Conservation (phyloP, 2,329 filamentous ascomycete species). For the Thielaviopsis euricoi region DNA sequence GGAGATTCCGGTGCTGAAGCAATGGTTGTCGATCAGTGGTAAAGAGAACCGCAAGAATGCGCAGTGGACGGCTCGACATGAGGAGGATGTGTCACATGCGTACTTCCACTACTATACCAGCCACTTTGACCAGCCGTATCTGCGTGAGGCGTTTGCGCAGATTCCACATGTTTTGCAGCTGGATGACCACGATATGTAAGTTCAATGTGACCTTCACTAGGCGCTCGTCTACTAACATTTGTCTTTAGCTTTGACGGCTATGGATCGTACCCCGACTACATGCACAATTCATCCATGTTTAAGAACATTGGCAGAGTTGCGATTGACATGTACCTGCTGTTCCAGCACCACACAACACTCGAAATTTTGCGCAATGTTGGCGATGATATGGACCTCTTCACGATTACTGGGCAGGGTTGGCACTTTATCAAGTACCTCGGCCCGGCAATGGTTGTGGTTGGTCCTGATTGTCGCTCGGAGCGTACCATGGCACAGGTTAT, state of each 20-base stretch:
- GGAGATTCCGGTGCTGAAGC: constrained; percentile 80
- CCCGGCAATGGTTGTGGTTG: constrained; percentile 76
- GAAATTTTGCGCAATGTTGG: constrained; percentile 82
- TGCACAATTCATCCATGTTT: constrained; percentile 96
- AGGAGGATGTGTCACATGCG: constrained; percentile 88
- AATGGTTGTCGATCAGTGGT: constrained; percentile 86
- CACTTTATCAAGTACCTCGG: constrained; percentile 96
- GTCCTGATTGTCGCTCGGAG: constrained; percentile 83
- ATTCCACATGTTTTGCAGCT: constrained; percentile 88
- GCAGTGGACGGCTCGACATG: constrained; percentile 82
- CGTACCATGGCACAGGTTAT: constrained; percentile 81
- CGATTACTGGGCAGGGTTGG: constrained; percentile 93
- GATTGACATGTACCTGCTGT: constrained; percentile 93
- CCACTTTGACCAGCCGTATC: constrained; percentile 90
- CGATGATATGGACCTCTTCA: constrained; percentile 84
- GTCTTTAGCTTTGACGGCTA: constrained; percentile 82
- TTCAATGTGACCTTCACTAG: no score
- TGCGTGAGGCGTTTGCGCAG: constrained; percentile 91
- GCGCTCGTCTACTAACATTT: constrained; percentile 13
- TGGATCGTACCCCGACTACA: constrained; percentile 92
- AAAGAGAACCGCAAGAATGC: constrained; percentile 85
- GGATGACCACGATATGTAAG: constrained; percentile 96
- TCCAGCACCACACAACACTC: constrained; percentile 93
- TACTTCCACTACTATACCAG: constrained; percentile 99
- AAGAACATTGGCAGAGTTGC: constrained; percentile 94